phyloP scores from a whole-genome alignment of 2,329 filamentous ascomycete species.

The Cylindrodendrum hubeiense region DNA sequence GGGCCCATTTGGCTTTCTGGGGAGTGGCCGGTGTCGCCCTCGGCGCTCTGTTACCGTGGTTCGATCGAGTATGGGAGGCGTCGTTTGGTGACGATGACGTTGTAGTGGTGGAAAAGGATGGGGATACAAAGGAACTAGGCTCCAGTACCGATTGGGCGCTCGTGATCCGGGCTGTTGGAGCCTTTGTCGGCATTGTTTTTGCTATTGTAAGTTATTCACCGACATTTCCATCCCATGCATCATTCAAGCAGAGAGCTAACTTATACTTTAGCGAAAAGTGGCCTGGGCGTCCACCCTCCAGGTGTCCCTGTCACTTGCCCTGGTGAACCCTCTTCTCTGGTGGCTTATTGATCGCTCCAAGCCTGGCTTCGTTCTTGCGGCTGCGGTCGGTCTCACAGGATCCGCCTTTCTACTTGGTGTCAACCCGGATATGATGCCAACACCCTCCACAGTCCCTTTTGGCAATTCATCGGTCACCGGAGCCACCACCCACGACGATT shows the following conservation, averaged over 20 bases:
- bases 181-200: conserved; percentile 72
- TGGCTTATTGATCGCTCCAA: conserved; percentile 94
- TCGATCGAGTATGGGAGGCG: conserved; percentile 81
- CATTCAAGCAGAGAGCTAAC: conserved; percentile 30
- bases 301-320: conserved; percentile 86
- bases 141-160: conserved; percentile 79
- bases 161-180: conserved; percentile 68
- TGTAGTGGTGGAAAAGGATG: conserved; percentile 45
- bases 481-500: conserved; percentile 24
- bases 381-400: conserved; percentile 78
- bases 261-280: conserved; percentile 76
- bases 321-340: conserved; percentile 95
- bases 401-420: conserved; percentile 80
- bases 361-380: conserved; percentile 84
- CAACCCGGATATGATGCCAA: conserved; percentile 82
- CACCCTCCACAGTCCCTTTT: conserved; percentile 61
- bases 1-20: conserved; percentile 84
- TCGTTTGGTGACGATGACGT: conserved; percentile 55
- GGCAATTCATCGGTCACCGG: conserved; percentile 33
- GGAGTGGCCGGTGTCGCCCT: conserved; percentile 82
- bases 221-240: background rate
- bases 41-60: conserved; percentile 85
- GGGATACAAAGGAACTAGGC: conserved; percentile 47
- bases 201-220: conserved; percentile 75
- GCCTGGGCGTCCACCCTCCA: conserved; percentile 97